Conservation (phyloP, 2,329 filamentous ascomycete species). For the Penicillium corylophilum region DNA sequence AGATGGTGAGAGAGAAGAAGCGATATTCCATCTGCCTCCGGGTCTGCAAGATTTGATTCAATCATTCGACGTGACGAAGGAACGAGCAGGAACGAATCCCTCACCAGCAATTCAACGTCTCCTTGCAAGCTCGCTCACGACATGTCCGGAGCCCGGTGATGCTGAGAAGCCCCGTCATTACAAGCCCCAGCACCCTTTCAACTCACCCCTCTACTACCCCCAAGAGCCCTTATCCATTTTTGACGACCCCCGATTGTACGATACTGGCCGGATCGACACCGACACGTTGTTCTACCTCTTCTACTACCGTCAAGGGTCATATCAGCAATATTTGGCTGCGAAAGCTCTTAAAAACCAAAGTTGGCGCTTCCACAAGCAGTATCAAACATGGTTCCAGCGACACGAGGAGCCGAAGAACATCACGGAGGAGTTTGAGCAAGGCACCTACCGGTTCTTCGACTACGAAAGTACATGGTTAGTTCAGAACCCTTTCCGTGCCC, state of each 20-base stretch:
- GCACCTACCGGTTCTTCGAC: constrained; percentile 98
- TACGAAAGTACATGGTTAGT: constrained; percentile 97
- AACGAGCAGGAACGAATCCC: constrained; percentile 59
- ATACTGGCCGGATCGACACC: constrained; percentile 73
- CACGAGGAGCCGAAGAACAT: constrained; percentile 99
- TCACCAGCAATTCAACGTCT: constrained; percentile 70
- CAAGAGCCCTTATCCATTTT: constrained; percentile 90
- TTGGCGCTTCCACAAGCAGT: constrained; percentile 99
- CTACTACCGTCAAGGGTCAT: constrained; percentile 95
- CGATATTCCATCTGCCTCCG: constrained; percentile 87
- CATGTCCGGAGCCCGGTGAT: constrained; percentile 72
- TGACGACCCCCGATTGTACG: constrained; percentile 84
- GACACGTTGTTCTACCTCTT: constrained; percentile 98
- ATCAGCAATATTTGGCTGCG: constrained; percentile 92
- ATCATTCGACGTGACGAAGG: constrained; percentile 81
- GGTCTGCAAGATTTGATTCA: constrained; percentile 87
- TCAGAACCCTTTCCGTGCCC: neutral
- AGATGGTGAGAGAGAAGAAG: constrained; percentile 65
- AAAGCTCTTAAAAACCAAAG: constrained; percentile 98
- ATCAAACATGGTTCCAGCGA: constrained; percentile 98
- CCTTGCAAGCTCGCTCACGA: constrained; percentile 71
- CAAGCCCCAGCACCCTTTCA: constrained; percentile 76
- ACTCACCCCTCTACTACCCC: constrained; percentile 80
- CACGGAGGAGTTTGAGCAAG: constrained; percentile 97
- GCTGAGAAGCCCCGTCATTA: constrained; percentile 81